phyloP scores from a whole-genome alignment of 2,329 filamentous ascomycete genomes.

The Orbilia brochopaga region DNA sequence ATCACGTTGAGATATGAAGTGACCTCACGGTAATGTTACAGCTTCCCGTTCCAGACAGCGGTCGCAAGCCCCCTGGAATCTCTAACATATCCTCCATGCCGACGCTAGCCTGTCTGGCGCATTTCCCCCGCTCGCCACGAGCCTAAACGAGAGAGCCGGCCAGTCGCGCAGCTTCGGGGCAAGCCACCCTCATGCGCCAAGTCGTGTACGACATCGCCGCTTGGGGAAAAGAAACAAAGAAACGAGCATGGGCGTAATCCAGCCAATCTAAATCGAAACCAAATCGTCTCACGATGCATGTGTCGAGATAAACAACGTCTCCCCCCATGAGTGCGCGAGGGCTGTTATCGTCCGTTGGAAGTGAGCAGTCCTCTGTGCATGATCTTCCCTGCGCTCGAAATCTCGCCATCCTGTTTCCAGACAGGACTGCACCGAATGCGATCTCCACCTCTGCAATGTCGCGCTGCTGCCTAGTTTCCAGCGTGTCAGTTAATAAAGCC shows the following conservation, averaged over 20 bases:
- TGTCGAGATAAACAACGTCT: neutral
- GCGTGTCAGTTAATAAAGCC: slow-evolving; percentile 7
- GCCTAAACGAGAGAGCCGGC: slow-evolving; percentile 24
- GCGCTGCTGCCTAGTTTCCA: slow-evolving; percentile 45
- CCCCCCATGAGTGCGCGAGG: neutral
- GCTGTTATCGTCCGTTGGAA: too few relatives aligned
- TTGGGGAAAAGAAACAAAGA: too few relatives aligned
- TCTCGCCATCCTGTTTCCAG: slow-evolving; percentile 20
- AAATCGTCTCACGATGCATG: too few relatives aligned
- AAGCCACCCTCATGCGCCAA: slow-evolving; percentile 49
- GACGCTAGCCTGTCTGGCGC: slow-evolving; percentile 34
- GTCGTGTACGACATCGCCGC: slow-evolving; percentile 39
- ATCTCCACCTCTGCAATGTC: slow-evolving; percentile 20
- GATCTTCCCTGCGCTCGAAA: slow-evolving; percentile 14
- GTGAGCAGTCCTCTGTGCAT: neutral
- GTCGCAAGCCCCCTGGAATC: slow-evolving; percentile 20
- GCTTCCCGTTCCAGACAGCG: slow-evolving; percentile 40
- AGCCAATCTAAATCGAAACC: neutral
- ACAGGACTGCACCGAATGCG: slow-evolving; percentile 17
- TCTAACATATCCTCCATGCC: slow-evolving; percentile 27
- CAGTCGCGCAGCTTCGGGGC: slow-evolving; percentile 27
- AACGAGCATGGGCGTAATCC: neutral
- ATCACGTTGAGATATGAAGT: slow-evolving; percentile 15
- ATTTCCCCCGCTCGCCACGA: slow-evolving; percentile 32
- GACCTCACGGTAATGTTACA: slow-evolving; percentile 25